Percentiles rank a stretch among this genome's conserved stretches.
These are phyloP conservation scores for Penicillium riverlandense DNA, from an alignment of 495 filamentous ascomycete species.

Conservation along the genomic window DNA sequence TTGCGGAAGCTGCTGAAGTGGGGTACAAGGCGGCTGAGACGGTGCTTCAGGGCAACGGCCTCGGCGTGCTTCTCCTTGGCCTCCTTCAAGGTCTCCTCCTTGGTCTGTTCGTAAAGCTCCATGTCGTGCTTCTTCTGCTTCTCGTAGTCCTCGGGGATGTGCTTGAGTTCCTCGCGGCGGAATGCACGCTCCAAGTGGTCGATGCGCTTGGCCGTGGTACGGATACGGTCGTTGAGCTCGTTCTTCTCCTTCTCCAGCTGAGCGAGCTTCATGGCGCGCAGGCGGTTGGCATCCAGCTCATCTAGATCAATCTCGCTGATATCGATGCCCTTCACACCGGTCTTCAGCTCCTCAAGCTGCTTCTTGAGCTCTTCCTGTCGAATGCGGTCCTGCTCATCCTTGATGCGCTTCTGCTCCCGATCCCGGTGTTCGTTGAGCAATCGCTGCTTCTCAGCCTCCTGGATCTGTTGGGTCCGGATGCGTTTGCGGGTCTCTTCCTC, in stretches of 20 bases:
- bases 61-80: conserved; percentile 82
- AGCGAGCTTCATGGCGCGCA: conserved; percentile 88
- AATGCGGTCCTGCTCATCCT: conserved; percentile 85
- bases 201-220: conserved; percentile 88
- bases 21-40: conserved; percentile 72
- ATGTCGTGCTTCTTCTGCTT: conserved; percentile 73
- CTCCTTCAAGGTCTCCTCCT: conserved; percentile 68
- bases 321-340: conserved; percentile 73
- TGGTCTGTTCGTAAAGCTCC: conserved; percentile 70
- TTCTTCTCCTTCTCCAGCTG: conserved; percentile 98
- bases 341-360: conserved; percentile 91
- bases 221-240: conserved; percentile 78
- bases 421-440: conserved; percentile 85
- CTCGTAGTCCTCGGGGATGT: conserved; percentile 80
- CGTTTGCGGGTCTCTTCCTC: conserved; percentile 84
- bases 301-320: conserved; percentile 68
- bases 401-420: conserved; percentile 80
- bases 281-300: conserved; percentile 78
- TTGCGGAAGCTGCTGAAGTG: conserved; percentile 75
- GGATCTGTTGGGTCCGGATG: conserved; percentile 72
- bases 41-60: conserved; percentile 86
- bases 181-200: conserved; percentile 97
- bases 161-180: conserved; percentile 89
- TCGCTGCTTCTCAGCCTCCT: conserved; percentile 80
- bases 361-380: conserved; percentile 91